Conservation (phyloP, 176 grass and related monocot genomes). For the Musa beccarii region DNA sequence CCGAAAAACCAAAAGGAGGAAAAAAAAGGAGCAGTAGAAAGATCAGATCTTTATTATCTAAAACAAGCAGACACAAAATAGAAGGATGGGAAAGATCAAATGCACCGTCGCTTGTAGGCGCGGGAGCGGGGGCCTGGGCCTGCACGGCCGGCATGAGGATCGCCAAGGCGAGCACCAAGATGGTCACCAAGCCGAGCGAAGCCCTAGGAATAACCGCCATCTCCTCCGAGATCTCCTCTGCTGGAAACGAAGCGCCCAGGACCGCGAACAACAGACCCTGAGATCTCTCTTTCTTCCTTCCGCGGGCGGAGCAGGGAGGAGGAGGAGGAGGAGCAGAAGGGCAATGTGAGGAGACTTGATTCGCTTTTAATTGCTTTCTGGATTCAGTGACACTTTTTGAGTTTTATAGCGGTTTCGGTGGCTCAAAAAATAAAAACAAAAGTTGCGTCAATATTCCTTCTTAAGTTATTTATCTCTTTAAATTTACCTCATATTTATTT, state of each 20-base stretch:
- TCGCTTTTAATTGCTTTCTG: too few relatives aligned
- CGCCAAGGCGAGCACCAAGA: neutral
- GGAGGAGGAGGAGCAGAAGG: neutral
- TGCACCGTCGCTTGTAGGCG: conserved; percentile 4
- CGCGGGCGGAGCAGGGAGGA: neutral
- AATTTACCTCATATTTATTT: too few relatives aligned
- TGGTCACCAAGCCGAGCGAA: neutral
- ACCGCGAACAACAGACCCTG: too few relatives aligned
- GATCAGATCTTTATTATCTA: neutral
- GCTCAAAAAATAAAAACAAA: too few relatives aligned
- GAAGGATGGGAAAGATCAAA: neutral
- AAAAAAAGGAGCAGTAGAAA: neutral
- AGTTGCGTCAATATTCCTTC: too few relatives aligned
- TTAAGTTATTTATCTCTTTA: too few relatives aligned
- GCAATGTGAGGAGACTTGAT: too few relatives aligned
- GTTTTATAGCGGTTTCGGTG: too few relatives aligned
- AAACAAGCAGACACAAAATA: neutral
- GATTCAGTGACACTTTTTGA: too few relatives aligned
- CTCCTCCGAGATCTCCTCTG: neutral
- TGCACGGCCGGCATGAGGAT: neutral
- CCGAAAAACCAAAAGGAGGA: neutral
- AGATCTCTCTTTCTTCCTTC: neutral
- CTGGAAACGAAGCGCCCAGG: neutral
- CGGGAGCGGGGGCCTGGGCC: conserved; percentile 1
- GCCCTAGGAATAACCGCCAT: neutral